These are phyloP conservation scores for Penicillium tannophilum DNA, from an alignment of 495 filamentous ascomycete genomes.

Conservation along the genomic window DNA sequence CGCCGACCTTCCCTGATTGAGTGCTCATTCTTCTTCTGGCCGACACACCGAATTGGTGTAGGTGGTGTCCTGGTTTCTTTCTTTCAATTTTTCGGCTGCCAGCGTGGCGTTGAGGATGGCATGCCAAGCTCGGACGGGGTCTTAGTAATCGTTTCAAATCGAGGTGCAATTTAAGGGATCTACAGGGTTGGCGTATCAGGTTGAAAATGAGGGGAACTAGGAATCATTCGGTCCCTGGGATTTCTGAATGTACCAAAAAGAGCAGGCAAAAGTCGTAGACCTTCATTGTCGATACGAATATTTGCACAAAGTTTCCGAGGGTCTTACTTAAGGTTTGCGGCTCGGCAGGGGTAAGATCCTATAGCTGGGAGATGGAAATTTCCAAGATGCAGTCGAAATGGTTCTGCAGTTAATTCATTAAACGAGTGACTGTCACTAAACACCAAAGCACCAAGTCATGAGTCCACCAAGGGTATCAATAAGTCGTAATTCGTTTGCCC, in stretches of 20 bases:
- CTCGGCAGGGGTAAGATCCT: too few relatives aligned
- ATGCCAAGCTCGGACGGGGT: conserved; percentile 6
- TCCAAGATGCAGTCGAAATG: not conserved
- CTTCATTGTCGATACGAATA: too few relatives aligned
- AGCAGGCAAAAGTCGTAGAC: too few relatives aligned
- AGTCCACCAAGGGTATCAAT: conserved; percentile 34
- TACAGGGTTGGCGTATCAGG: conserved; percentile 6
- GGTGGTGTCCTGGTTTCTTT: not conserved
- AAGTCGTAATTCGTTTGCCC: conserved; percentile 29
- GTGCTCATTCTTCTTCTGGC: conserved; percentile 15
- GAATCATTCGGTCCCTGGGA: not conserved
- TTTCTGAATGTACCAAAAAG: not conserved
- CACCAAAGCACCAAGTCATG: conserved; percentile 17
- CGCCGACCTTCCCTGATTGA: conserved; percentile 9
- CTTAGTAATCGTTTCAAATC: conserved; percentile 13
- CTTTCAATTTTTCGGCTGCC: not conserved
- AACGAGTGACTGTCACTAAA: conserved; percentile 19
- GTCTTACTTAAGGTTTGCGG: too few relatives aligned
- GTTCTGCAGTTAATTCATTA: conserved; percentile 1
- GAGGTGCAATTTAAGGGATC: conserved; percentile 6
- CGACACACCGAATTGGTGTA: not conserved
- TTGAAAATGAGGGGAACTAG: not conserved
- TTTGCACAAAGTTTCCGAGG: too few relatives aligned
- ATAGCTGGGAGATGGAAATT: not conserved
- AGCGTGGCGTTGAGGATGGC: conserved; percentile 3